Base-by-base conservation (phyloP, 768 basidiomycete genomes). In the Gymnopilus junonius region DNA sequence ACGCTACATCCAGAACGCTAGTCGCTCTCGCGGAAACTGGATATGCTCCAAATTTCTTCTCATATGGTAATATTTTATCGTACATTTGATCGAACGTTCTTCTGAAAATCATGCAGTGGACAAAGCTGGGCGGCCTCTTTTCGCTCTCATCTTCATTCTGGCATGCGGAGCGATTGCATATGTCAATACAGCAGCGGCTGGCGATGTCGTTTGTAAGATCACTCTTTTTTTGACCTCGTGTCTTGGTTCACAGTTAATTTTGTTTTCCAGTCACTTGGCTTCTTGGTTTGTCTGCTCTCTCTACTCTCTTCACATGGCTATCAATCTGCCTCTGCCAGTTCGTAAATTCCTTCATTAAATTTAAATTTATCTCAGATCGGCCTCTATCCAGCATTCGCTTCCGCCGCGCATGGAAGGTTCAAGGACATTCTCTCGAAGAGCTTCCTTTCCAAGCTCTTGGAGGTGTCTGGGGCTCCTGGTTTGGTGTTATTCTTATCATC, bases 281-380 rank as follows among this genome's bases (percentile, higher is more conserved):
- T 20, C 62, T 80, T 29, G 82, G 80, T 15, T 67, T 83, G 6
- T 83, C 82, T n/a, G 80, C 80, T 55, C 75, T 83, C 29, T 82
- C 82, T 4, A 79, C 79, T 8, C 73, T 83, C 62, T 81, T 83
- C 74, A 78, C 79, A 0, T 83, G 82, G 82, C 60, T 77, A 40
- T 70, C 82, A 4, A 80, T 83, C 59, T 81, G 80, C 63, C 68
- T 81, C 45, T 83, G 81, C 79, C 81, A 82, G 78, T 80, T 59
- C 20, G 79, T 76, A 7, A 14, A 20, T 12, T 34, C 25, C 21
- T 48, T 8, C 15, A 11, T 21, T n/a, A 0, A 15, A 35, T 14
- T 14, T 12, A 42, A 11, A 48, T 17, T 10, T 29, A n/a, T 42
- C 61, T 11, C 4, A 54, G 61, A 15, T 21, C 29, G 37, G 34